Conservation (phyloP, 2,329 filamentous ascomycete genomes). For the Trichoderma gracile region DNA sequence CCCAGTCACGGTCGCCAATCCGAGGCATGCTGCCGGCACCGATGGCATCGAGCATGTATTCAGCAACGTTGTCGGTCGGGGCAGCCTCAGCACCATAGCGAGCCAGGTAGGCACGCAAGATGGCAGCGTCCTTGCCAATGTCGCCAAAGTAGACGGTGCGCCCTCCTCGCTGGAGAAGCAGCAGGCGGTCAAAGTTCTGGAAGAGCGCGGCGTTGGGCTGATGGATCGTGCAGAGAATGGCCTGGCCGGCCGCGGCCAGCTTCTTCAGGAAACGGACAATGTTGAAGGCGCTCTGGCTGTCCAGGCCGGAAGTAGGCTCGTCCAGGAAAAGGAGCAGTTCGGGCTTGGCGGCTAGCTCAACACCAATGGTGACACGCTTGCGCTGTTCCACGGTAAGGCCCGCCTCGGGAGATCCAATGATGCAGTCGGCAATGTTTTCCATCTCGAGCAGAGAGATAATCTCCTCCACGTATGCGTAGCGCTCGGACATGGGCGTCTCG, state of each 20-base stretch:
- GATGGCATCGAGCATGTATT: constrained; percentile 86
- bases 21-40: constrained; percentile 72
- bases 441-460: constrained; percentile 61
- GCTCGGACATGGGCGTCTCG: constrained; percentile 55
- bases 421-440: constrained; percentile 59
- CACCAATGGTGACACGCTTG: constrained; percentile 84
- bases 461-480: constrained; percentile 61
- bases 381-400: constrained; percentile 68
- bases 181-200: constrained; percentile 81
- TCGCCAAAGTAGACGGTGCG: constrained; percentile 84
- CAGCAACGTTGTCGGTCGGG: constrained; percentile 60
- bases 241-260: constrained; percentile 76
- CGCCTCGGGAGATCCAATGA: constrained; percentile 63
- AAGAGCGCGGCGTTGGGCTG: constrained; percentile 86
- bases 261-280: constrained; percentile 78
- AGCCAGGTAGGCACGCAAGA: constrained; percentile 65
- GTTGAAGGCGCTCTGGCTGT: constrained; percentile 66
- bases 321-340: constrained; percentile 76
- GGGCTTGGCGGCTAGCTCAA: constrained; percentile 83
- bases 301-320: constrained; percentile 73
- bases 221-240: constrained; percentile 88
- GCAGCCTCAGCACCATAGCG: constrained; percentile 61
- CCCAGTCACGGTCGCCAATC: constrained; percentile 76
- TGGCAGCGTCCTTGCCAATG: constrained; percentile 71
- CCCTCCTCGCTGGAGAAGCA: constrained; percentile 76